These are phyloP conservation scores for Ganoderma sp. DNA, from an alignment of 1,284 basidiomycete species.

Conservation along the genomic window DNA sequence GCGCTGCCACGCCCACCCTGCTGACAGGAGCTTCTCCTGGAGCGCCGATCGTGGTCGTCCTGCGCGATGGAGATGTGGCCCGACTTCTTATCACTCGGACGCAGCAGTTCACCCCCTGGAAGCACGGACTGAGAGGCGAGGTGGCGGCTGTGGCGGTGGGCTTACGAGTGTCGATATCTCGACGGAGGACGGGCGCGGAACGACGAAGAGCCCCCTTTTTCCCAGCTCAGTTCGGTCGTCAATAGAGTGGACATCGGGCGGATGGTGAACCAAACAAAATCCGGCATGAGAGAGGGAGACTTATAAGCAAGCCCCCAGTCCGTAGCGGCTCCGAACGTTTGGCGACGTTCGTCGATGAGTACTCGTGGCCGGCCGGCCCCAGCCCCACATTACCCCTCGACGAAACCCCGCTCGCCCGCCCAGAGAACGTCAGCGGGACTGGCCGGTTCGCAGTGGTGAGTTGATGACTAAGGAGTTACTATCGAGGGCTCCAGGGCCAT, in stretches of 20 bases:
- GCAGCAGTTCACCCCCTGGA: slow-evolving; percentile 32
- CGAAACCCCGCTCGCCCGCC: too few species aligned
- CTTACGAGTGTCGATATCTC: slow-evolving; percentile 53
- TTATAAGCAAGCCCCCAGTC: slow-evolving; percentile 47
- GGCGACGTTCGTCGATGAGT: slow-evolving; percentile 32
- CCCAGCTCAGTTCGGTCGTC: slow-evolving; percentile 67
- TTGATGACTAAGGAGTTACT: slow-evolving; percentile 33
- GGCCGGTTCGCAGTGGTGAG: too few species aligned
- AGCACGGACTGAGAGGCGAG: slow-evolving; percentile 61
- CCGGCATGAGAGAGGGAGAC: slow-evolving; percentile 64
- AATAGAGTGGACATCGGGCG: slow-evolving; percentile 80
- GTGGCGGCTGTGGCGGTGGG: slow-evolving; percentile 48
- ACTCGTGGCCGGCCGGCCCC: too few species aligned
- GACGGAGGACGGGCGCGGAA: slow-evolving; percentile 45
- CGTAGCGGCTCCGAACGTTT: slow-evolving; percentile 22
- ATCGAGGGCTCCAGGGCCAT: slow-evolving; percentile 41
- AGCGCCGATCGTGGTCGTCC: slow-evolving; percentile 53
- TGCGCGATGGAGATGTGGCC: slow-evolving; percentile 38
- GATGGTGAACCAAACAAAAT: slow-evolving; percentile 70
- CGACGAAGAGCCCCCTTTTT: slow-evolving; percentile 37
- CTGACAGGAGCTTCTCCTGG: slow-evolving; percentile 64
- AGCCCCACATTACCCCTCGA: too few species aligned
- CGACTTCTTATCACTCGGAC: slow-evolving; percentile 45
- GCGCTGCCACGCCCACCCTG: slow-evolving; percentile 69
- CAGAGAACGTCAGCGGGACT: too few species aligned